These are phyloP conservation scores for Crepidotus sp. DNA, from an alignment of 1,284 basidiomycete species.

Conservation along the genomic window DNA sequence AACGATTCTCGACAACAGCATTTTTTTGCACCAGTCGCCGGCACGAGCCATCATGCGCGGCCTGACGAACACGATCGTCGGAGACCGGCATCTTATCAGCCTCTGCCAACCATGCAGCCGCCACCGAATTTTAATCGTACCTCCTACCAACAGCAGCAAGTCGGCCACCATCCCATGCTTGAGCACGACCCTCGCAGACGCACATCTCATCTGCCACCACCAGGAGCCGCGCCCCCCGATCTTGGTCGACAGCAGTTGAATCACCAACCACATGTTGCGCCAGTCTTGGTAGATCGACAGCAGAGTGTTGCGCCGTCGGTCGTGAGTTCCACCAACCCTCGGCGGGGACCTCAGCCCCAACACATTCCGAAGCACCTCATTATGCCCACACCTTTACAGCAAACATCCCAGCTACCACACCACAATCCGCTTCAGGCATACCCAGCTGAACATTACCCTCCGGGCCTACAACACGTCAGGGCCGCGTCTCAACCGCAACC, in stretches of 20 bases:
- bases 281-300: constrained; percentile 3
- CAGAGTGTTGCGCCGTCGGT: constrained; percentile 13
- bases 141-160: background rate
- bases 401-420: constrained; percentile 7
- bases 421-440: background rate
- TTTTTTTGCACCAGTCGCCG: background rate
- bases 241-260: background rate
- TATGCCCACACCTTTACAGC: constrained; percentile 22
- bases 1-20: constrained; percentile 1
- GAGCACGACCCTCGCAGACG: constrained; percentile 7
- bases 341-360: constrained; percentile 12
- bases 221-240: constrained; percentile 3
- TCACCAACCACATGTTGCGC: background rate
- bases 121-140: background rate
- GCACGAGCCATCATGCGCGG: background rate
- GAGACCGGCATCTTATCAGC: constrained; percentile 7
- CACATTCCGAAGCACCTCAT: constrained; percentile 19
- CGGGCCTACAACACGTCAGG: background rate
- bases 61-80: constrained; percentile 6
- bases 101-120: background rate
- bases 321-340: constrained; percentile 4
- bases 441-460: background rate
- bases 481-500: constrained; percentile 6
- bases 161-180: background rate
- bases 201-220: constrained; percentile 2